Evolutionary conservation across 1,139 yeast species (phyloP), one percentile per base, ranked within the genome.

Genomic region (Magnusiomyces sp.): DNA sequence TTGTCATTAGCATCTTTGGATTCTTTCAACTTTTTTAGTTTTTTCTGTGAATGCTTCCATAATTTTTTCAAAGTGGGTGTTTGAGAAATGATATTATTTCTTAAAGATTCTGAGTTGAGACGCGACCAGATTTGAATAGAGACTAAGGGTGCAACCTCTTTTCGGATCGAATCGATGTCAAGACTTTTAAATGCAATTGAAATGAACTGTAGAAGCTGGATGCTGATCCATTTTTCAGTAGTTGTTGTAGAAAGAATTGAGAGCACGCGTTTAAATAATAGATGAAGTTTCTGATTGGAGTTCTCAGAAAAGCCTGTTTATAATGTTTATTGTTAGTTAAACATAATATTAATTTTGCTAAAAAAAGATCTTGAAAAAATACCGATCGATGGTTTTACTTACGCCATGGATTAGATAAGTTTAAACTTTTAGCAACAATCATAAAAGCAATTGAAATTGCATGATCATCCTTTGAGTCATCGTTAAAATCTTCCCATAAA

Each of bases 401-500:
- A 47, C 56, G 53, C 55, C 58, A 55, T 11, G 51, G 51, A 7
- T 53, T 42, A 14, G 19, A 43, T 6, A 45, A 37, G 2, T 52
- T 52, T n/a, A 58, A 58, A 32, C 48, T 56, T 47, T 51, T 55
- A n/a, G 47, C 53, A 11, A 44, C 29, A 2, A 50, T 51, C 14
- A 59, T 45, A 17, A 58, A 52, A 10, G 68, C 64, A 13, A 74
- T 60, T 47, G 71, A 60, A 47, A 70, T 68, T 3, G 74, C 62
- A 55, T 76, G 79, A 23, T 62, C 67, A 38, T 65, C 60, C 1
- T 74, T 64, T 5, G 68, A 63, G 49, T 74, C 75, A 14, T 60
- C 64, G 45, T 67, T 67, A 52, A 74, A 73, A 43, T 60, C 56
- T 4, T 64, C 65, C 80, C 79, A 76, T 11, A 74, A 62, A 40